Base-by-base conservation (phyloP, 345 rosid species). In the Eucalyptus pauciflora region DNA sequence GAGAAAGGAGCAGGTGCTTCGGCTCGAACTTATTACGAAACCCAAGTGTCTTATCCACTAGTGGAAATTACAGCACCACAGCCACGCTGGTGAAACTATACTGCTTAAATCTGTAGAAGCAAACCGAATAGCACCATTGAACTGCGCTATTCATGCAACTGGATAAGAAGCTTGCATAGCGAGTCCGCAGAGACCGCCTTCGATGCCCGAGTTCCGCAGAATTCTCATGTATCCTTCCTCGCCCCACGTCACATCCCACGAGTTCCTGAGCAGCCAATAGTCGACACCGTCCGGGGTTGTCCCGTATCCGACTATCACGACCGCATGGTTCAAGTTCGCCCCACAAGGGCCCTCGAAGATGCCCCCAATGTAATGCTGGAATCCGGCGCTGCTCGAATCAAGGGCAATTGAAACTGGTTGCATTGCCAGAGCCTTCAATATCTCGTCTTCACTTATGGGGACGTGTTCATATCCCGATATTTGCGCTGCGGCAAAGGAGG, bases 331-430 rank as follows among this genome's bases (percentile, higher is more conserved):
- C 88, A 93, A 88, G 5, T 31, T 22, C 17, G 54, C 81, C 18
- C 90, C 91, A 83, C 95, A 94, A 6, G 45, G 86, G 86, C 93
- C 93, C 6, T 49, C 87, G 71, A 90, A 93, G 46, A 95, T 37
- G 25, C 96, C 96, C 1, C 90, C 41, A 2, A 81, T 48, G 51
- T 95, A 95, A 14, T 86, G 86, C 71, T 87, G 91, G 88, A 94
- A 94, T 33, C 56, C 86, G 4, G 2, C 7, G 15, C 91, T 87
- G 6, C 56, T 51, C 6, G 92, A 92, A 43, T 93, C 93, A 24
- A 95, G 86, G 46, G 91, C 91, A 49, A 93, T 94, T 1, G 96
- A 91, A 6, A 96, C 95, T 37, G 98, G 97, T 54, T 95, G 97
- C 89, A 89, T 93, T 13, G 94, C 93, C 14, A 91, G 96, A 4